Percentiles rank a stretch among this genome's conserved stretches.
Conservation (phyloP, 2,329 filamentous ascomycete genomes). For the Aspergillus brasiliensis region DNA sequence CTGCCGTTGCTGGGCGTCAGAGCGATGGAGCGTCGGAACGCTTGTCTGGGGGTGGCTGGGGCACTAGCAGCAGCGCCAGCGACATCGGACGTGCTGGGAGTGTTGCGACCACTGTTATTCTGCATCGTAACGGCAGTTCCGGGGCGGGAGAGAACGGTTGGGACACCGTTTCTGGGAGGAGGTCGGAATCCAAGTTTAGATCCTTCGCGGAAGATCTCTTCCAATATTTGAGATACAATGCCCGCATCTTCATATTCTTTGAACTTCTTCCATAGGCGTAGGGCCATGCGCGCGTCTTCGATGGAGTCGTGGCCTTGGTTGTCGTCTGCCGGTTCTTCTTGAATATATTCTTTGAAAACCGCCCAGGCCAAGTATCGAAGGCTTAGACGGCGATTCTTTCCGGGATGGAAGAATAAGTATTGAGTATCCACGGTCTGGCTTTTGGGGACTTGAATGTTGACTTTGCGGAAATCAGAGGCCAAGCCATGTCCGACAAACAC, state of each 20-base stretch:
- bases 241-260: constrained; percentile 86
- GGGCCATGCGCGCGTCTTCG: constrained; percentile 87
- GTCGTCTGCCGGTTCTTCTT: constrained; percentile 67
- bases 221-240: constrained; percentile 77
- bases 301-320: constrained; percentile 77
- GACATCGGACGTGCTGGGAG: constrained; percentile 43
- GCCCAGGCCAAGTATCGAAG: constrained; percentile 90
- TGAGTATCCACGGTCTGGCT: constrained; percentile 92
- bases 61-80: constrained; percentile 32
- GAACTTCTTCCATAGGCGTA: constrained; percentile 87
- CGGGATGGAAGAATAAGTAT: constrained; percentile 81
- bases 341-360: constrained; percentile 90
- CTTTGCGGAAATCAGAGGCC: constrained; percentile 93
- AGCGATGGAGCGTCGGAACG: constrained; percentile 44
- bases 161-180: constrained; percentile 46
- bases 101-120: constrained; percentile 44
- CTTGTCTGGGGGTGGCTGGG: constrained; percentile 45
- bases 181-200: constrained; percentile 61
- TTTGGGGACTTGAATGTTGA: constrained; percentile 94
- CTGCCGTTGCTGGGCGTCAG: constrained; percentile 47
- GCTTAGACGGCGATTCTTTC: constrained; percentile 81
- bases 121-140: constrained; percentile 43
- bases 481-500: constrained; percentile 92
- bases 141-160: constrained; percentile 38
- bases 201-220: constrained; percentile 77